These are phyloP conservation scores for Alternaria sp. DNA, from an alignment of 2,329 filamentous ascomycete species.

Conservation along the genomic window DNA sequence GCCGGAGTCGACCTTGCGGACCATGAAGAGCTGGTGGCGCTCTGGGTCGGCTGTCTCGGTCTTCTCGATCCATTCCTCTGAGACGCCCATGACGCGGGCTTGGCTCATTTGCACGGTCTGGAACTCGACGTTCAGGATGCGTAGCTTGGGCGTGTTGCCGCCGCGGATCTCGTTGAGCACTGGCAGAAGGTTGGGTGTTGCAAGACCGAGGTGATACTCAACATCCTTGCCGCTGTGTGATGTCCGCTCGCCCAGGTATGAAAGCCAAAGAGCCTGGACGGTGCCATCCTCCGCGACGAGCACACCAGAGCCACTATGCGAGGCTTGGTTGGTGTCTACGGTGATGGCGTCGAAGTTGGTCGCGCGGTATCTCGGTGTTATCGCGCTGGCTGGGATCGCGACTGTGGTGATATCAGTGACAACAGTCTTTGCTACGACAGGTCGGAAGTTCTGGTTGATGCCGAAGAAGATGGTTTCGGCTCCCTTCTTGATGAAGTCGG, in stretches of 20 bases:
- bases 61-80: conserved; percentile 92
- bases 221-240: conserved; percentile 83
- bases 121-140: conserved; percentile 93
- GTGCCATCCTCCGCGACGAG: conserved; percentile 87
- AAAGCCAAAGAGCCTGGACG: conserved; percentile 95
- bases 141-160: conserved; percentile 78
- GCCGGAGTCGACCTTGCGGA: conserved; percentile 81
- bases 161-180: conserved; percentile 86
- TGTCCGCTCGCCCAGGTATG: conserved; percentile 90
- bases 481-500: conserved; percentile 84
- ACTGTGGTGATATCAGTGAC: conserved; percentile 98
- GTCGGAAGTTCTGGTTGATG: conserved; percentile 94
- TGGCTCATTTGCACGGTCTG: conserved; percentile 97
- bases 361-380: conserved; percentile 89
- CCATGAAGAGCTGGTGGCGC: conserved; percentile 97
- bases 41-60: conserved; percentile 88
- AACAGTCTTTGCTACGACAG: conserved; percentile 91
- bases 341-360: conserved; percentile 97
- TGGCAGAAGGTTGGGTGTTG: conserved; percentile 84
- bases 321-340: conserved; percentile 89
- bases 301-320: conserved; percentile 92
- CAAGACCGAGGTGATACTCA: conserved; percentile 93
- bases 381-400: conserved; percentile 90
- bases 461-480: conserved; percentile 95
- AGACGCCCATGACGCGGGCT: conserved; percentile 94